Base-by-base conservation (phyloP, 2,329 filamentous ascomycete species). In the Penicillium paneum region DNA sequence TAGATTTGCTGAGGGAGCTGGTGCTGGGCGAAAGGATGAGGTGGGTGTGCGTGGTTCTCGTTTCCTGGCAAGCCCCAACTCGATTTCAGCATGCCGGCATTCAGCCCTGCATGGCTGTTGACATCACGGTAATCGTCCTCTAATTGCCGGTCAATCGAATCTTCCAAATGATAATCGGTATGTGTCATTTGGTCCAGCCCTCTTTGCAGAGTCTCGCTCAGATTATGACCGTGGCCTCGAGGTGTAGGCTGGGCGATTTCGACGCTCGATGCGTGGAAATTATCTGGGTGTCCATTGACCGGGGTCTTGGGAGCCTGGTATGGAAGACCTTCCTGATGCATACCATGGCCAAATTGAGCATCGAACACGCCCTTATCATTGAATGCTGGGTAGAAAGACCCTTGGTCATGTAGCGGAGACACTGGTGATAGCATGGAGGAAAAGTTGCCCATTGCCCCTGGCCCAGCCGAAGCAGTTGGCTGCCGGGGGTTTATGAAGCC, bases 141-240 rank as follows among this genome's bases (percentile, higher is more conserved):
- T 45, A 93, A 78, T 65, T 93, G 87, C 50, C 88, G 86, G 48
- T 90, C 85, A 58, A 92, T 85, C 57, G 90, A 86, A 68, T 91
- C 85, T 68, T 92, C 89, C 57, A 94, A 74, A 64, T 93, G 90
- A 67, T 94, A 93, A 65, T 96, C 90, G 5, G 89, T 87, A 66
- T 92, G 89, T 46, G 59, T 59, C 58, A 69, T 66, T 36, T 71
- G 69, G 36, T 94, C 88, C 52, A 95, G 87, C 62, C 94, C 91
- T 58, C 87, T 87, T 69, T 96, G 91, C 24, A 96, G 80, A 42
- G 85, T 90, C 59, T 86, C 82, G 65, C 87, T 91, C 38, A 90
- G 80, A 62, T 91, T 91, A 63, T 92, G 88, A 52, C 80, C 80
- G 70, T 86, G 82, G 35, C 81, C 81, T 61, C 80, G 79, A 54